Base-by-base conservation (phyloP, 1,284 basidiomycete species). In the Leccinum ponderosum region DNA sequence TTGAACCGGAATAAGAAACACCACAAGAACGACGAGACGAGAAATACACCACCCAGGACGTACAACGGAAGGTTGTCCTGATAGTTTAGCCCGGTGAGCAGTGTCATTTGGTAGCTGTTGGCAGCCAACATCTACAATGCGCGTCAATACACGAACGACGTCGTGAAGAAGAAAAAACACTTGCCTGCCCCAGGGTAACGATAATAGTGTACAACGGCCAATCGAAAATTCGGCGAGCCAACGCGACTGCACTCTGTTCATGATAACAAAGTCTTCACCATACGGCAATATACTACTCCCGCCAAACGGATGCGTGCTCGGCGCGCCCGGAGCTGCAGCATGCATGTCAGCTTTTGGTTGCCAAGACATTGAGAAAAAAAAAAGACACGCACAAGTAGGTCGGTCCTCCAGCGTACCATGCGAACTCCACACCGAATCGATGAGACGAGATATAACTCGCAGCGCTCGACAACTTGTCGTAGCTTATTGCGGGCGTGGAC, bases 71-170 rank as follows among this genome's bases (percentile, higher is more conserved):
- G 66, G 68, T 90, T 81, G 62, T 87, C 85, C 72, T 94, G 87
- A 76, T 87, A 93, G 69, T 93, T 94, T 69, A 89, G 86, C 58
- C 94, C 94, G 25, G 91, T 90, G 37, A 96, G 81, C 31, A 96
- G 79, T 22, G 93, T 95, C 68, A 96, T 90, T 77, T 97, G 94
- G 86, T 96, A 97, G 72, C 94, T 95, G n/a, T 94, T 95, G 44
- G 91, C 90, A 63, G 87, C 87, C 65, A 93, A 74, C 86, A 93
- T 91, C 83, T 89, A 62, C 6, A 55, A 58, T 44, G 44, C 27
- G 52, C 17, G 55, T 64, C 12, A 73, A 52, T 8, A 53, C 22
- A 7, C 17, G 3, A 6, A 17, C 20, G 5, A 31, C 37, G 9
- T 4, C 4, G 31, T 12, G 9, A 11, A n/a, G 15, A 67, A 51